Percentiles rank a stretch among this genome's conserved stretches.
Conservation (phyloP, 768 basidiomycete species). For the Lyophyllum decastes region DNA sequence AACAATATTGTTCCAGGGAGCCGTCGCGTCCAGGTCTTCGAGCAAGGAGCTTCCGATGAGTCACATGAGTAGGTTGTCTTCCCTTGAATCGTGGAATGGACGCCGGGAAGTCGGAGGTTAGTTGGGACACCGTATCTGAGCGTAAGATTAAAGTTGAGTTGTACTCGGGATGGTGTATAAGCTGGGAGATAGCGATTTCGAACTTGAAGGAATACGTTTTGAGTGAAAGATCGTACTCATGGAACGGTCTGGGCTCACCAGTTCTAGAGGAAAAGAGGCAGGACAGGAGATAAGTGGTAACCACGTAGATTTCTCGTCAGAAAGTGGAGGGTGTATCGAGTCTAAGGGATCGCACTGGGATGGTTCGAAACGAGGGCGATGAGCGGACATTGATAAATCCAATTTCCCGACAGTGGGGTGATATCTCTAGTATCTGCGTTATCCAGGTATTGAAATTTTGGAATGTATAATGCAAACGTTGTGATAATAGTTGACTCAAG, state of each 20-base stretch:
- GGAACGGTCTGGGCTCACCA: conserved; percentile 33
- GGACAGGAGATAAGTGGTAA: conserved; percentile 42
- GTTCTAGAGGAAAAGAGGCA: conserved; percentile 40
- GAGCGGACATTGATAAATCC: neutral
- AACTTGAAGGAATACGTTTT: conserved; percentile 51
- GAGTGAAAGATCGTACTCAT: neutral
- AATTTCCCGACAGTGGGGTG: neutral
- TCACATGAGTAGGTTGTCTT: conserved; percentile 42
- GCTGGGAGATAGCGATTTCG: conserved; percentile 64
- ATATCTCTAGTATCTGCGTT: neutral
- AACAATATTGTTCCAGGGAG: conserved; percentile 75
- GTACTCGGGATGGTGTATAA: conserved; percentile 89
- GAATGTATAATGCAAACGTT: neutral
- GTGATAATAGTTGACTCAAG: neutral
- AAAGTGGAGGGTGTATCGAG: conserved; percentile 3
- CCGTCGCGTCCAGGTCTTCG: conserved; percentile 77
- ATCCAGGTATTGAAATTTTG: neutral
- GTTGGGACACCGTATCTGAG: conserved; percentile 63
- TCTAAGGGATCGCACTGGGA: conserved; percentile 8
- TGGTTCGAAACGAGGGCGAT: conserved; percentile 22
- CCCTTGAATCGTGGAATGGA: conserved; percentile 39
- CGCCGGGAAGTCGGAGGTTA: conserved; percentile 31
- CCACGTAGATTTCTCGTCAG: conserved; percentile 16
- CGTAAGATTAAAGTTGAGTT: conserved; percentile 90
- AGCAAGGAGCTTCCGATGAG: conserved; percentile 74